Conservation (phyloP, 2,329 filamentous ascomycete species). For the Paecilomyces variotii region DNA sequence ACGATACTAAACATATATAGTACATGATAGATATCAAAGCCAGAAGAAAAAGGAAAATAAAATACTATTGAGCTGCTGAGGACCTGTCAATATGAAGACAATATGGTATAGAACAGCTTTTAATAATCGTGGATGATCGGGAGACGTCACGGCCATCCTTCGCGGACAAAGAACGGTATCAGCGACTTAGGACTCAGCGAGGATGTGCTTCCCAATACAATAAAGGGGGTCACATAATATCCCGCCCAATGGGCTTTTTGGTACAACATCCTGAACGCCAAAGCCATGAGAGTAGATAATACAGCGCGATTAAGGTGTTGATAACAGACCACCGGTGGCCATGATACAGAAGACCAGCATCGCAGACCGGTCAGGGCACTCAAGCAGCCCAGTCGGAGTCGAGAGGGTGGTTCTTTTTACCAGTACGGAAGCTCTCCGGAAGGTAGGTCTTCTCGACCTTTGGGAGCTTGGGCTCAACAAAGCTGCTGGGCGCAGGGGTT, state of each 20-base stretch:
- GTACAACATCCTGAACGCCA: constrained; percentile 6
- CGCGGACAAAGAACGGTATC: background rate
- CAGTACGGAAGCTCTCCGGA: constrained; percentile 22
- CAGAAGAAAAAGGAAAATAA: background rate
- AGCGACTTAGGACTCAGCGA: background rate
- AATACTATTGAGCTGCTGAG: background rate
- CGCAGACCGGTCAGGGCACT: constrained; percentile 2
- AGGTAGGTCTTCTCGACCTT: constrained; percentile 24
- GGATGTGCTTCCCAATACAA: background rate
- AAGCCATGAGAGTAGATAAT: constrained; percentile 4
- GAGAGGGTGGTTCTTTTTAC: constrained; percentile 34
- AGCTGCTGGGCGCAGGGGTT: constrained; percentile 17
- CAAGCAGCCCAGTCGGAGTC: constrained; percentile 39
- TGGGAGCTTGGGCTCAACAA: constrained; percentile 26
- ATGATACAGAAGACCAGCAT: background rate
- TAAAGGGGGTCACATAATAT: background rate
- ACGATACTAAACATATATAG: background rate
- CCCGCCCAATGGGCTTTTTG: background rate
- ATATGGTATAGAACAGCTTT: background rate
- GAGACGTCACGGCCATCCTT: background rate
- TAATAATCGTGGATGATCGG: background rate
- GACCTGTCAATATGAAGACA: background rate
- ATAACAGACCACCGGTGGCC: constrained; percentile 1
- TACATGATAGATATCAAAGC: background rate
- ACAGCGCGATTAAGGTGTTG: constrained; percentile 2